Conservation (phyloP, 164 flowering plant species). For the Akebia trifoliata region DNA sequence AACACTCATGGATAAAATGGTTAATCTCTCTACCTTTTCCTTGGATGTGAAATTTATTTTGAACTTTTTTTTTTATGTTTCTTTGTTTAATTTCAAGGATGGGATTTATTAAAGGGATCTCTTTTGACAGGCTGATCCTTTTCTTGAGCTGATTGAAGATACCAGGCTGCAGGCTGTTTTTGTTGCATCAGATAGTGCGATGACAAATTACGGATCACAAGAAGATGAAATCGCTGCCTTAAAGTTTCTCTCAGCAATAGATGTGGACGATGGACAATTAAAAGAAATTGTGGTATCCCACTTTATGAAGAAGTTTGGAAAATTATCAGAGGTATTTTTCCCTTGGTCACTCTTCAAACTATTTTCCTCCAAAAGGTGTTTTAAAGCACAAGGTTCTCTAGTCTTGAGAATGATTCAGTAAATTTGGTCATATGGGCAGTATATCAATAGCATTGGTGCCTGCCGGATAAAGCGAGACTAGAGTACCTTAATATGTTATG, state of each 20-base stretch:
- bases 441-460: too few relatives aligned
- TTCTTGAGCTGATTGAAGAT: slow-evolving; percentile 59
- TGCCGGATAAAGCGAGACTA: too few relatives aligned
- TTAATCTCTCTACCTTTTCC: slow-evolving; percentile 18
- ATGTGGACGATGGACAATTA: slow-evolving; percentile 34
- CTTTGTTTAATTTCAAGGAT: background rate
- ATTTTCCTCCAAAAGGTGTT: background rate
- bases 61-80: too few relatives aligned
- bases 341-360: background rate
- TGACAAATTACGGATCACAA: slow-evolving; percentile 44
- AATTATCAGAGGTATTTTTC: slow-evolving; percentile 55
- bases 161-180: slow-evolving; percentile 42
- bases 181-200: slow-evolving; percentile 18
- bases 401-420: too few relatives aligned
- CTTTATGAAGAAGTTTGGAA: slow-evolving; percentile 39
- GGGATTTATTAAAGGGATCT: background rate
- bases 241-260: slow-evolving; percentile 44
- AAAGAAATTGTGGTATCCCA: slow-evolving; percentile 52
- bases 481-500: too few relatives aligned
- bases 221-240: slow-evolving; percentile 63
- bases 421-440: too few relatives aligned
- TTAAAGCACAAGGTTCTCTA: too few relatives aligned
- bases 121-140: slow-evolving; percentile 67
- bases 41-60: too few relatives aligned
- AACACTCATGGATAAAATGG: slow-evolving; percentile 51